Base-by-base conservation (phyloP, 495 filamentous ascomycete genomes). In the Aspergillus asperescens region DNA sequence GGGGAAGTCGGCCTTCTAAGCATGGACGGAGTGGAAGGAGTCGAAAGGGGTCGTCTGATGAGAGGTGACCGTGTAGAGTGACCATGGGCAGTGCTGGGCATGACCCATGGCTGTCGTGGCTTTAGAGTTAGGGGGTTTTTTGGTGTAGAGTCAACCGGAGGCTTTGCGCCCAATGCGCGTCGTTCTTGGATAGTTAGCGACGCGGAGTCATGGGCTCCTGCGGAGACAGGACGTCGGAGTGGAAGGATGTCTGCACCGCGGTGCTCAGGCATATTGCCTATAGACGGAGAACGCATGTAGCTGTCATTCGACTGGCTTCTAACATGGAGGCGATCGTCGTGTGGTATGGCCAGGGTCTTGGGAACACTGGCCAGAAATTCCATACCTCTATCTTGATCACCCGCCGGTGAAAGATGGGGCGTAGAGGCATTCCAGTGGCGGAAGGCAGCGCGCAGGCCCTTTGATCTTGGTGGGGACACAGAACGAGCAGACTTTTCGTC, bases 391-490 rank as follows among this genome's bases (percentile, higher is more conserved):
- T 40, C 42, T 31, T 42, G 46, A 13, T 47, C 23, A 12, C 53
- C 55, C 8, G 54, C 7, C 9, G 49, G 54, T 12, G 57, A 57
- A 13, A 59, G 20, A 32, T 59, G 57, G 0, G 62, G 55, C 13
- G 60, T 57, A 16, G 58, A 60, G 9, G 54, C 31, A 34, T 65
- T 64, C 56, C 67, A 65, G 24, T 69, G 62, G 37, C 64, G 59
- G 16, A 75, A 65, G 19, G 70, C 70, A 37, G 67, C 64, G 10
- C 63, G 61, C 29, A 75, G 56, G 12, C 62, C 70, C 32, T 63
- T 64, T 1, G 66, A 64, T 47, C 66, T 54, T 12, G 70, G 72
- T 27, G 71, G 73, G 22, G 72, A 77, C 6, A 64, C 62, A n/a
- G 74, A 75, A 9, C 72, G 71, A 20, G 63, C 65, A 22, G 66